phyloP scores from a whole-genome alignment of 495 filamentous ascomycete genomes.

The Choiromyces venosus region DNA sequence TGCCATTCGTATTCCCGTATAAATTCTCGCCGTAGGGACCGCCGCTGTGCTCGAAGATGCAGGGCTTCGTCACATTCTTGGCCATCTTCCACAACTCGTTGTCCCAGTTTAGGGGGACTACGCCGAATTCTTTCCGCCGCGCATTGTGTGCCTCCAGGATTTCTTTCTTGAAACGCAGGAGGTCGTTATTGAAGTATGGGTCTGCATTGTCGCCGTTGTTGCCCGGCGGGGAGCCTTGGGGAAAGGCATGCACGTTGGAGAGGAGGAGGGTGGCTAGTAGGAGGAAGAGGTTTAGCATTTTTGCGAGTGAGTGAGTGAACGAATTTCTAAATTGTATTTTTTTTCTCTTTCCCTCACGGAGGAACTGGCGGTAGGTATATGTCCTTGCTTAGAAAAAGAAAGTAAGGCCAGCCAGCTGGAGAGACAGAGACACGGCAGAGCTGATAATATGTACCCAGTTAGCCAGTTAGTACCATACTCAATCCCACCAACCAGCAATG shows the following conservation, averaged over 20 bases:
- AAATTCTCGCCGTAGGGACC: constrained; percentile 61
- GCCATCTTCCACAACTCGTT: constrained; percentile 10
- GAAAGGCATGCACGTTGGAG: not conserved
- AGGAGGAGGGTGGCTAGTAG: constrained; percentile 1
- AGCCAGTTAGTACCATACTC: not conserved
- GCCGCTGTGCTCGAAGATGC: constrained; percentile 5
- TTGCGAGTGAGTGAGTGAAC: not conserved
- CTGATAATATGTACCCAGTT: not conserved
- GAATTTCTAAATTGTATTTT: not conserved
- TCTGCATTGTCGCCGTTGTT: too few species aligned
- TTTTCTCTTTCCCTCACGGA: not conserved
- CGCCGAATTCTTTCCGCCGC: not conserved
- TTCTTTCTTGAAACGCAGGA: not conserved
- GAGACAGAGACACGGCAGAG: not conserved
- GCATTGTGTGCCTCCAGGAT: constrained; percentile 9
- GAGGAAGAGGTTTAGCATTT: not conserved
- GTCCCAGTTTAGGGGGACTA: constrained; percentile 5
- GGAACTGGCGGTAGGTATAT: not conserved
- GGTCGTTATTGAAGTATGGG: not conserved
- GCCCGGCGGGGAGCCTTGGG: not conserved
- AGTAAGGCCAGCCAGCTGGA: not conserved
- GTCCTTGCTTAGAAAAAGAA: not conserved
- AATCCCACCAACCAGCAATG: not conserved
- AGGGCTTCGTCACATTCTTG: not conserved
- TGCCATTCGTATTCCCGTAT: constrained; percentile 60